Base-by-base conservation (phyloP, 495 filamentous ascomycete species). In the Penicillium salamii region DNA sequence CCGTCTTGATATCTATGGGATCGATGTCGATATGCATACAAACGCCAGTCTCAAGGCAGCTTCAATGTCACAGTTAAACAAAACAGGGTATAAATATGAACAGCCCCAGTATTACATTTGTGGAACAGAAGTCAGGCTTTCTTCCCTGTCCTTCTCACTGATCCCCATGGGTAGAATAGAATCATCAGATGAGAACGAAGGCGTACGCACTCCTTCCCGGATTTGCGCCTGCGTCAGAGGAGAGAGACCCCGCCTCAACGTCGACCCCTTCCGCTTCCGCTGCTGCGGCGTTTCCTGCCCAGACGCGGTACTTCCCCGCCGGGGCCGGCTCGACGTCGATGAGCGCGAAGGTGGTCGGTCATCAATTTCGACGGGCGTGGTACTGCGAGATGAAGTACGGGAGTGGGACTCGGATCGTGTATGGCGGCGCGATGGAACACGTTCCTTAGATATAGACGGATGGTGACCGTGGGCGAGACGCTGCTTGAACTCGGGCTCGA, bases 321-420 rank as follows among this genome's bases (percentile, higher is more conserved):
- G 71, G 2, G 71, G 66, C 42, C 67, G 67, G 31, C 66, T 61
- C 8, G 52, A 55, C 7, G 55, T 42, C 6, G 65, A 66, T 11
- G 70, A 74, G 33, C 66, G 62, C 1, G 71, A 74, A 0, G 71
- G 67, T 7, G 71, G 65, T 3, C 71, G 66, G 23, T 74, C 71
- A 7, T 48, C 66, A 2, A 37, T 39, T 46, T 71, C 66, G 5
- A 67, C 65, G 3, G 76, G 75, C 29, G 76, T 79, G 26, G 65
- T 72, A 51, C 75, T 78, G 24, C 75, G 76, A 32, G 77, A 80
- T 1, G 70, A 69, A 12, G 65, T 75, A 13, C 72, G 74, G 7
- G 74, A 76, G 50, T 75, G 70, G 2, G 61, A 65, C 18, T 76
- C 71, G 8, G 75, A 71, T 42, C 72, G 67, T 17, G 70, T 69